Base-by-base conservation (phyloP, 805 yeast genomes). In the Blastobotrys chiropterorum region DNA sequence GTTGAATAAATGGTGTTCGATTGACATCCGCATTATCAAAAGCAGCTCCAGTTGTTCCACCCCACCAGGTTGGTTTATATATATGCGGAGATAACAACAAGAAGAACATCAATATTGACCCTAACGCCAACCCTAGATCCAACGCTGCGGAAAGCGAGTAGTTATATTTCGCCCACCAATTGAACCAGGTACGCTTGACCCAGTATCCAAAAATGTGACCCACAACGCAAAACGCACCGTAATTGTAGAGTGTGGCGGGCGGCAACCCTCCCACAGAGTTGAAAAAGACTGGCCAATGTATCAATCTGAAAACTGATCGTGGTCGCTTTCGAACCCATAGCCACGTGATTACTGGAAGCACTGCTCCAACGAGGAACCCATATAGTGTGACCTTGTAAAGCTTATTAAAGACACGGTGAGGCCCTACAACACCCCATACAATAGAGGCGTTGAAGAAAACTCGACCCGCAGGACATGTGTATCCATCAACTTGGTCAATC, bases 81-180 rank as follows among this genome's bases (percentile, higher is more conserved):
- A 71, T 68, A 14, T 71, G 71, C 14, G 78, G 69, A 42, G 71
- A 72, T 44, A 74, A 73, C 3, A 77, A 72, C 1, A 77, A 68
- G 57, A 82, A 72, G 61, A 82, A 82, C 8, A 84, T 76, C 21
- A 82, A 54, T 48, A 84, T 68, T 2, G 84, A 77, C 21, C 85
- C 76, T 56, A 81, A 73, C 0, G 88, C 87, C 13, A 83, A 75
- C 1, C 88, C 88, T 4, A 85, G 78, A 45, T 83, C 83, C 20
- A 85, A 64, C 1, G 81, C 90, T 19, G 85, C 81, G 15, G 86
- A 77, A 50, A 85, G 67, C 2, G 83, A 76, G 62, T 82, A 83
- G 63, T 83, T 83, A 65, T 85, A 85, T 65, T 83, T 84, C 41
- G 83, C 82, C 90, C 90, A 85, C 90, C 90, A 85, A 46, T 74